These are phyloP conservation scores for Platanus orientalis DNA, from an alignment of 164 flowering plant species.

Conservation along the genomic window DNA sequence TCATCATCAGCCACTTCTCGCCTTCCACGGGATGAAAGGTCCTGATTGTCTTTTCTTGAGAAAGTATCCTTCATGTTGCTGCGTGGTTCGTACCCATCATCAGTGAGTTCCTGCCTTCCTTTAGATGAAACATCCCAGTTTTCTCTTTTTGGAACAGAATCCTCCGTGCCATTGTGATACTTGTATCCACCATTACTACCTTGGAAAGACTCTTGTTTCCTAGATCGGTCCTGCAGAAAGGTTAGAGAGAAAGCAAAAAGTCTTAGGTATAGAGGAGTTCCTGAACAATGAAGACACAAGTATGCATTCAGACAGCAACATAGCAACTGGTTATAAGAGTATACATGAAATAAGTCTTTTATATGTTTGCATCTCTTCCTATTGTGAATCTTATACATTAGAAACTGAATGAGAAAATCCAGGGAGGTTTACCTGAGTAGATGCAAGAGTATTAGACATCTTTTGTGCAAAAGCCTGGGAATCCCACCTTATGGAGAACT, in stretches of 20 bases:
- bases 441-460: slow-evolving; percentile 30
- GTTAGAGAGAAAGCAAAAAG: neutral
- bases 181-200: slow-evolving; percentile 8
- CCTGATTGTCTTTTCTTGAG: slow-evolving; percentile 15
- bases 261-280: neutral
- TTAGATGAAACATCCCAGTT: slow-evolving; percentile 3
- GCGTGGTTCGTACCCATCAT: slow-evolving; percentile 7
- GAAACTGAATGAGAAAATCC: neutral
- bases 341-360: no score
- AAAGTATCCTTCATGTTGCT: slow-evolving; percentile 12
- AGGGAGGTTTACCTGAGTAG: slow-evolving; percentile 29
- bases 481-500: slow-evolving; percentile 54
- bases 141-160: neutral
- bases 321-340: no score
- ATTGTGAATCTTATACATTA: no score
- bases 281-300: no score
- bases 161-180: slow-evolving; percentile 12
- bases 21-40: slow-evolving; percentile 14
- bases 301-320: no score
- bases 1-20: slow-evolving; percentile 11
- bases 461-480: slow-evolving; percentile 45
- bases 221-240: slow-evolving; percentile 21
- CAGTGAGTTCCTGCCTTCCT: slow-evolving; percentile 3
- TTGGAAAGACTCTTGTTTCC: slow-evolving; percentile 11
- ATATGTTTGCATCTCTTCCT: neutral